Base-by-base conservation (phyloP, 2,329 filamentous ascomycete species). In the Phoma sp. region DNA sequence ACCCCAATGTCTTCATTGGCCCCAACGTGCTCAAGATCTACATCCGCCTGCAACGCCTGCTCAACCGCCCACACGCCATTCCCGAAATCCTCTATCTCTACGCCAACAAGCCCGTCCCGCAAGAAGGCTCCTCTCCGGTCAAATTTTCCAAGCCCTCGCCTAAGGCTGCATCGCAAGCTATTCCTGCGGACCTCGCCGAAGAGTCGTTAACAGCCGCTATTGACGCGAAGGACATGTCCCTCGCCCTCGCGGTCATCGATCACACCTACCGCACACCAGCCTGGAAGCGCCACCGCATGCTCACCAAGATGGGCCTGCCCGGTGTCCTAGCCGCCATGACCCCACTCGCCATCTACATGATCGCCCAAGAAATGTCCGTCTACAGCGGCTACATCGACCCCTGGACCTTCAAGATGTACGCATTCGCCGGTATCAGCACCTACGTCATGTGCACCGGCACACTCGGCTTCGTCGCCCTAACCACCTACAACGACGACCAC, bases 401-500 rank as follows among this genome's bases (percentile, higher is more conserved):
- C 0, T 80, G 78, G 25, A 85, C 85, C 31, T 92, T 92, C 9
- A 96, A 91, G 2, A 85, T 85, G 10, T 85, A 96, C 57, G 88
- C 90, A 4, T 92, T 96, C 71, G 85, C 85, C 0, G 93, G 91
- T 12, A 89, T 95, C 44, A 78, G 94, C 58, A 90, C 92, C 6
- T 99, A 98, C 74, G 82, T 96, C 37, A 84, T 86, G 19, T 91
- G 92, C 60, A 92, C 92, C 4, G 88, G 86, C 4, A 91, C 88
- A 9, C 85, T 98, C 48, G 95, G 94, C 2, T 78, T 95, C 37
- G 86, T 98, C 33, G 92, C 94, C 8, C 80, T 96, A 55, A 88
- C 91, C 24, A 97, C 94, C 31, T 83, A 88, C 57, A 97, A 97
- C 76, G 93, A 98, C 74, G 92, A 98, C 76, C 96, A 97, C 91